These are phyloP conservation scores for Neurospora hispaniola DNA, from an alignment of 495 filamentous ascomycete species.

Conservation along the genomic window DNA sequence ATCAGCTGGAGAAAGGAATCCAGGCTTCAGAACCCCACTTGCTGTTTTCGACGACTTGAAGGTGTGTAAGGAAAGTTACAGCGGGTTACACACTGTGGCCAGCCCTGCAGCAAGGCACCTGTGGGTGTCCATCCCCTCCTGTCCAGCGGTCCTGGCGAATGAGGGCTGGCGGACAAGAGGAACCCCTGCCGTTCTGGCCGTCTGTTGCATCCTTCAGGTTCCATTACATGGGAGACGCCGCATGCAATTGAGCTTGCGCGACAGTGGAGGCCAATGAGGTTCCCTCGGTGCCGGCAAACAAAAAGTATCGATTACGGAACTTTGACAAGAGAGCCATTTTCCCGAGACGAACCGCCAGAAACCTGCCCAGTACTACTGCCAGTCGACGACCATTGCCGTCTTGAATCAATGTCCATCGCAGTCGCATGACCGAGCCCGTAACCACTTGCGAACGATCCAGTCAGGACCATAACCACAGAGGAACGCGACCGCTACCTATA, in stretches of 20 bases:
- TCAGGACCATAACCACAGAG: not conserved
- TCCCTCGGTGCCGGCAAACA: constrained; percentile 3
- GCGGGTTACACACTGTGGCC: not conserved
- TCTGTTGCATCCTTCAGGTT: not conserved
- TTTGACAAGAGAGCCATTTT: constrained; percentile 1
- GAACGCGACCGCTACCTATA: not conserved
- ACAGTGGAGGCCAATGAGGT: constrained; percentile 15
- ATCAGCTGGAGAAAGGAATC: not conserved
- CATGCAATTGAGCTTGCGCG: constrained; percentile 2
- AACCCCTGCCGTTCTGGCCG: not conserved
- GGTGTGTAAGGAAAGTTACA: not conserved
- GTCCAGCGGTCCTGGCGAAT: not conserved
- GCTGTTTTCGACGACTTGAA: not conserved
- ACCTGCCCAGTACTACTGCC: not conserved
- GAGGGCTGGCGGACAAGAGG: not conserved
- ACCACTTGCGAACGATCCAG: not conserved
- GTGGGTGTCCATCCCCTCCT: not conserved
- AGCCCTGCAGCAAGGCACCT: not conserved
- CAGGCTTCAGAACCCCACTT: not conserved
- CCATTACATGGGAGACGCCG: not conserved
- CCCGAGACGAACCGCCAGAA: not conserved
- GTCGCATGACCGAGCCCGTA: not conserved
- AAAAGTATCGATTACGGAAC: not conserved
- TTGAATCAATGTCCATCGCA: not conserved
- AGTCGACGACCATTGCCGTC: not conserved